A percentile compares a stretch with the other conserved stretches of the same genome.
phyloP scores from a whole-genome alignment of 2,329 filamentous ascomycete genomes.

The Tolypocladium guangdongense region DNA sequence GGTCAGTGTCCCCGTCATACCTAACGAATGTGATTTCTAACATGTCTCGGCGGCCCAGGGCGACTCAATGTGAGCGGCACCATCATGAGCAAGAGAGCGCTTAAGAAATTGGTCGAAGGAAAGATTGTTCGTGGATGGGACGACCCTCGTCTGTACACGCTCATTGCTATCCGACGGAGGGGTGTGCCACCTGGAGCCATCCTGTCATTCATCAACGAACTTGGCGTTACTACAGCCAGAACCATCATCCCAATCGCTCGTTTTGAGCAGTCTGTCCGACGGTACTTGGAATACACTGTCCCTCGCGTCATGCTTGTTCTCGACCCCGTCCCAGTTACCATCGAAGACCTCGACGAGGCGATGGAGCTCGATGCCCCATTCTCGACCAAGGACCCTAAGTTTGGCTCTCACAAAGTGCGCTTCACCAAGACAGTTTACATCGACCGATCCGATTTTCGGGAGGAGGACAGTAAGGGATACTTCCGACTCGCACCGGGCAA shows the following conservation, averaged over 20 bases:
- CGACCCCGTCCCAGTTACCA: slow-evolving; percentile 71
- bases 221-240: slow-evolving; percentile 76
- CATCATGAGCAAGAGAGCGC: slow-evolving; percentile 75
- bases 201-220: slow-evolving; percentile 79
- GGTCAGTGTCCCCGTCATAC: slow-evolving; percentile 12
- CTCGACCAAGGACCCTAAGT: slow-evolving; percentile 65
- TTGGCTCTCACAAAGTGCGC: slow-evolving; percentile 47
- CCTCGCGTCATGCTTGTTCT: slow-evolving; percentile 84
- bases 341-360: slow-evolving; percentile 59
- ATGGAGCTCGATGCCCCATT: slow-evolving; percentile 62
- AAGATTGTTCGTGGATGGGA: slow-evolving; percentile 78
- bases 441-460: slow-evolving; percentile 70
- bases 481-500: slow-evolving; percentile 73
- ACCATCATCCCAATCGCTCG: slow-evolving; percentile 69
- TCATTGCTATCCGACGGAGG: slow-evolving; percentile 75
- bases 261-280: slow-evolving; percentile 78
- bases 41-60: background rate
- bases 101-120: slow-evolving; percentile 66
- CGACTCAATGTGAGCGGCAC: slow-evolving; percentile 67
- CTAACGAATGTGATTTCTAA: background rate
- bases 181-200: slow-evolving; percentile 84
- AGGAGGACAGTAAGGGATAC: slow-evolving; percentile 63
- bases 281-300: slow-evolving; percentile 79
- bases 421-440: slow-evolving; percentile 79
- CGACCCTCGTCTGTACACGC: slow-evolving; percentile 79